phyloP scores from a whole-genome alignment of 176 grass and related monocot genomes.

The Puccinellia tenuiflora region DNA sequence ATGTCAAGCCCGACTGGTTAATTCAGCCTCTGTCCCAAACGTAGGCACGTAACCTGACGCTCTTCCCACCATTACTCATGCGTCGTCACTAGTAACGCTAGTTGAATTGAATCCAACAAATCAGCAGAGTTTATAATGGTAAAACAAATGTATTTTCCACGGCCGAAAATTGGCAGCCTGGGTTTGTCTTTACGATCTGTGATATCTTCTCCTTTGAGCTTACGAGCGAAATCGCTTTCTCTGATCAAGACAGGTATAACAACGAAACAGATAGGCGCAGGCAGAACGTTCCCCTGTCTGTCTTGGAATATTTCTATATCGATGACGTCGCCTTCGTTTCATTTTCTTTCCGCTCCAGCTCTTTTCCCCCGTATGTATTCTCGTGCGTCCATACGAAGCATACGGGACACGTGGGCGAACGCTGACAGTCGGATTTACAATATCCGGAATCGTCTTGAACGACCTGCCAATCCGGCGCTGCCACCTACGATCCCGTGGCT shows the following conservation, averaged over 20 bases:
- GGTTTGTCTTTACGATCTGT: too few relatives aligned
- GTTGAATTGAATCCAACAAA: not conserved
- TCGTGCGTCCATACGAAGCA: not conserved
- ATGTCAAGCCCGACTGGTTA: not conserved
- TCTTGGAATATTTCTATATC: not conserved
- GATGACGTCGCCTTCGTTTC: not conserved
- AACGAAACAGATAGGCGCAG: constrained; percentile 9
- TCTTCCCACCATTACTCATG: not conserved
- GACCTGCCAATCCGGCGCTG: constrained; percentile 11
- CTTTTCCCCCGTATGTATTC: not conserved
- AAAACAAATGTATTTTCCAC: not conserved
- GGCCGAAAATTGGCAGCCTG: too few relatives aligned
- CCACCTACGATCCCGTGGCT: constrained; percentile 37
- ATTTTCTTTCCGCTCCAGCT: not conserved
- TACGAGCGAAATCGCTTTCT: not conserved
- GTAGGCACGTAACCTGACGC: not conserved
- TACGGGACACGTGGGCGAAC: constrained; percentile 2
- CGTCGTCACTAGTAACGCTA: not conserved
- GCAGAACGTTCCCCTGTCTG: constrained; percentile 22
- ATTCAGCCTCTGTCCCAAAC: not conserved
- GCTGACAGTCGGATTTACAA: not conserved
- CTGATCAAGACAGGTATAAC: constrained; percentile 15
- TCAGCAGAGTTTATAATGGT: not conserved
- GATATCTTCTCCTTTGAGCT: not conserved
- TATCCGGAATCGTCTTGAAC: not conserved